Conservation (phyloP, 1,284 basidiomycete species). For the Afroboletus lepidellus region DNA sequence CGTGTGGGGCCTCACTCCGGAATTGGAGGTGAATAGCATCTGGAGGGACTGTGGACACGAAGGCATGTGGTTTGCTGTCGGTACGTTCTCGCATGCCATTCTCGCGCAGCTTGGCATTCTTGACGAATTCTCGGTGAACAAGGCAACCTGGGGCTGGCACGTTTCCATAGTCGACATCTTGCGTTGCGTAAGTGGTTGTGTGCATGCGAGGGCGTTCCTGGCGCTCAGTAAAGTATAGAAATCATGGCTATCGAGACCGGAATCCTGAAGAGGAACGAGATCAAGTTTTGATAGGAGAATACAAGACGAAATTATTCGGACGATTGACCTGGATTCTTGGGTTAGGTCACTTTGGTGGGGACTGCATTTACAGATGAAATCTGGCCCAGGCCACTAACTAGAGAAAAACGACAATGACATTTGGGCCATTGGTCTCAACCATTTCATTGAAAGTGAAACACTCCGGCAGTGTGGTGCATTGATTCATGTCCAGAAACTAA, state of each 20-base stretch:
- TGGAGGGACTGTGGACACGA: constrained; percentile 36
- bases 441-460: too few species aligned
- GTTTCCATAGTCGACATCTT: constrained; percentile 38
- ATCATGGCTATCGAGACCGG: constrained; percentile 35
- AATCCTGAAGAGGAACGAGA: constrained; percentile 24
- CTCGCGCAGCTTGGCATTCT: neutral
- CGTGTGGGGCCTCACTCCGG: constrained; percentile 46
- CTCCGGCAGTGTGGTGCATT: too few species aligned
- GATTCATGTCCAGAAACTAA: too few species aligned
- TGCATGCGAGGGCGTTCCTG: neutral
- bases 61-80: constrained; percentile 39
- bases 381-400: too few species aligned
- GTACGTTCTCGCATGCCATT: constrained; percentile 13
- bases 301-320: too few species aligned
- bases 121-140: neutral
- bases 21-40: constrained; percentile 44
- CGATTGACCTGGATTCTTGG: too few species aligned
- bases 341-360: too few species aligned
- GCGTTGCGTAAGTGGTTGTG: constrained; percentile 35
- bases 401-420: too few species aligned
- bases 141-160: constrained; percentile 36
- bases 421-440: too few species aligned
- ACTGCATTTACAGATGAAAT: too few species aligned
- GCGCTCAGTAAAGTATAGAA: constrained; percentile 19
- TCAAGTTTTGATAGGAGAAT: constrained; percentile 17